These are phyloP conservation scores for Adansonia madagascariensis DNA, from an alignment of 441 rosid genomes.

Conservation along the genomic window DNA sequence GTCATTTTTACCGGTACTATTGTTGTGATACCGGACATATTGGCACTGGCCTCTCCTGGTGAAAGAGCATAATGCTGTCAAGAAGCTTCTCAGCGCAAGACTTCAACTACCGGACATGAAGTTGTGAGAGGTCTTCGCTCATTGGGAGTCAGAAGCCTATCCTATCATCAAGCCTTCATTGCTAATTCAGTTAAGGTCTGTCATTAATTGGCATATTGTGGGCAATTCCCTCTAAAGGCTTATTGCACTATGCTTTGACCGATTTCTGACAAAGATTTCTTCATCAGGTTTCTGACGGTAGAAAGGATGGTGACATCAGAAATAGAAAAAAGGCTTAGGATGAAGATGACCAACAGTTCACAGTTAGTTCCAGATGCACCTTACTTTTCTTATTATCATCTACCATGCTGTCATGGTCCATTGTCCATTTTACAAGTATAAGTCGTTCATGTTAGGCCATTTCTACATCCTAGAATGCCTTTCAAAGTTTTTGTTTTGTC, in stretches of 20 bases:
- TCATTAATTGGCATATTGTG: conserved; percentile 21
- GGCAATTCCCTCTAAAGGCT: neutral
- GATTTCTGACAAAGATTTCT: conserved; percentile 25
- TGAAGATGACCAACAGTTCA: conserved; percentile 82
- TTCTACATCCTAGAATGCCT: conserved; percentile 10
- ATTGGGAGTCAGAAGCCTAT: conserved; percentile 90
- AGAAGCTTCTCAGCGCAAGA: conserved; percentile 72
- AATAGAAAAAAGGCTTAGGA: conserved; percentile 81
- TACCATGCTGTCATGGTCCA: neutral
- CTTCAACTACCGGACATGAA: conserved; percentile 69
- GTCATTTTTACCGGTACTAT: conserved; percentile 88
- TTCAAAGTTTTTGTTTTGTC: conserved; percentile 3
- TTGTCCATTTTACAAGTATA: conserved; percentile 8
- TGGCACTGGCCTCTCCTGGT: conserved; percentile 90
- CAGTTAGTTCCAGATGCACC: conserved; percentile 46
- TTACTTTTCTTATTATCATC: neutral
- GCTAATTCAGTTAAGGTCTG: conserved; percentile 96
- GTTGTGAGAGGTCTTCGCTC: conserved; percentile 89
- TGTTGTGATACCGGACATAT: conserved; percentile 92
- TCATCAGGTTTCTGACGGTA: conserved; percentile 78
- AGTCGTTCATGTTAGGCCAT: neutral
- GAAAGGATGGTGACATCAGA: conserved; percentile 76
- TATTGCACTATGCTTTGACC: neutral
- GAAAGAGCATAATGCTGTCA: conserved; percentile 90
- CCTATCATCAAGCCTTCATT: conserved; percentile 89